A percentile compares a stretch with the other conserved stretches of the same genome.
phyloP scores from a whole-genome alignment of 108 stramenopile species.

The Thalassiosira profunda region DNA sequence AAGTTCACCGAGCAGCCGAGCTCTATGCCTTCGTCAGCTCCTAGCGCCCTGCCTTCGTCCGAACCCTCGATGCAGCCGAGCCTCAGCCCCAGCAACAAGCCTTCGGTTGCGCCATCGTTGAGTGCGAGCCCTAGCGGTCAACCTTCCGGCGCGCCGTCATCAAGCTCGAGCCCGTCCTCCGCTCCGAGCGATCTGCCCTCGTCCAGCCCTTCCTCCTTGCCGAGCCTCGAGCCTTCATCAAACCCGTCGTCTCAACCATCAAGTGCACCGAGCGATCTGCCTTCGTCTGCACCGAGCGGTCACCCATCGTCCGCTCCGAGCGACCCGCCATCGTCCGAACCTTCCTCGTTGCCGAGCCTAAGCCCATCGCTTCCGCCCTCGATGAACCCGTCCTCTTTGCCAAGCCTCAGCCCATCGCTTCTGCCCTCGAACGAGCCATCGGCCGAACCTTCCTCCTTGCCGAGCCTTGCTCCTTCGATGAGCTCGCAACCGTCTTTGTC shows the following conservation, averaged over 20 bases:
- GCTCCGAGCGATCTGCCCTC: background rate
- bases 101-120: no score
- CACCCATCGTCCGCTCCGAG: background rate
- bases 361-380: background rate
- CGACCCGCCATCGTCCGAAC: background rate
- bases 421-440: background rate
- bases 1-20: constrained; percentile 5
- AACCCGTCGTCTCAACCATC: no score
- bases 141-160: background rate
- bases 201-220: background rate
- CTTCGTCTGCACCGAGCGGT: background rate
- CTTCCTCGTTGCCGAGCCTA: background rate
- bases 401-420: background rate
- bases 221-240: background rate
- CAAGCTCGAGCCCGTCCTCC: background rate
- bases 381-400: background rate
- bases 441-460: background rate
- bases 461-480: no score
- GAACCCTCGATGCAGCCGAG: background rate
- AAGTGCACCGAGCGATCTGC: background rate
- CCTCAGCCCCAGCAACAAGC: background rate
- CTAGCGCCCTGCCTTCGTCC: background rate
- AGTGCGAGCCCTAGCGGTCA: background rate
- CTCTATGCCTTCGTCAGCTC: background rate
- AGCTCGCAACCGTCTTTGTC: background rate